Conservation (phyloP, 441 rosid species). For the Corymbia citriodora region DNA sequence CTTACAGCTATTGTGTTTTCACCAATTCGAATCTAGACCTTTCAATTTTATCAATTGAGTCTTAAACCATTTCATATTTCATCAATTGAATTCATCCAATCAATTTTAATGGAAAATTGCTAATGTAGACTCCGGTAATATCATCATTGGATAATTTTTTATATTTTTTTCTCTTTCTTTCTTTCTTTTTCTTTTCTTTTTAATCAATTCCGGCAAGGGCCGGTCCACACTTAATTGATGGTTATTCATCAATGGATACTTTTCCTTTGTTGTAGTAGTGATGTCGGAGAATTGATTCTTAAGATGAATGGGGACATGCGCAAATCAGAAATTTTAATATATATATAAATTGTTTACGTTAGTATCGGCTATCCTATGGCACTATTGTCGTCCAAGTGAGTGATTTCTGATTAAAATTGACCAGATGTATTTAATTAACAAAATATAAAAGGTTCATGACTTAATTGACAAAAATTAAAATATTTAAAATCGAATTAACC, state of each 20-base stretch:
- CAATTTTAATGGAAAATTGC: too few species aligned
- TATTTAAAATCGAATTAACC: fast-evolving
- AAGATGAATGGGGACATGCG: conserved; percentile 75
- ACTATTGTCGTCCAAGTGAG: fast-evolving
- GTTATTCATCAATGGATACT: conserved; percentile 83
- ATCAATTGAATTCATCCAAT: too few species aligned
- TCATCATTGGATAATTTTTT: neutral
- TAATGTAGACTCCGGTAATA: fast-evolving
- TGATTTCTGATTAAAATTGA: fast-evolving
- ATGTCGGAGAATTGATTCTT: conserved; percentile 62
- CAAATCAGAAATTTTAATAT: neutral
- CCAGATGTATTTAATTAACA: fast-evolving
- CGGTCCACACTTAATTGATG: conserved; percentile 56
- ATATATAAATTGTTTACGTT: too few species aligned
- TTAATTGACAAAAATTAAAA: too few species aligned
- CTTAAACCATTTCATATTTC: too few species aligned
- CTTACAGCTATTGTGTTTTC: too few species aligned
- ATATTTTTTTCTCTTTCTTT: too few species aligned
- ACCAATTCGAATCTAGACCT: neutral
- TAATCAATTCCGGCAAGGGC: conserved; percentile 34
- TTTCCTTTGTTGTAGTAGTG: conserved; percentile 61
- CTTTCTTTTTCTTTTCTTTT: neutral
- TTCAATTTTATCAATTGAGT: too few species aligned
- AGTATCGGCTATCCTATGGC: fast-evolving
- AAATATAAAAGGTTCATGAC: fast-evolving